phyloP scores from a whole-genome alignment of 306 rosid genomes.

The Erythrophleum fordii region DNA sequence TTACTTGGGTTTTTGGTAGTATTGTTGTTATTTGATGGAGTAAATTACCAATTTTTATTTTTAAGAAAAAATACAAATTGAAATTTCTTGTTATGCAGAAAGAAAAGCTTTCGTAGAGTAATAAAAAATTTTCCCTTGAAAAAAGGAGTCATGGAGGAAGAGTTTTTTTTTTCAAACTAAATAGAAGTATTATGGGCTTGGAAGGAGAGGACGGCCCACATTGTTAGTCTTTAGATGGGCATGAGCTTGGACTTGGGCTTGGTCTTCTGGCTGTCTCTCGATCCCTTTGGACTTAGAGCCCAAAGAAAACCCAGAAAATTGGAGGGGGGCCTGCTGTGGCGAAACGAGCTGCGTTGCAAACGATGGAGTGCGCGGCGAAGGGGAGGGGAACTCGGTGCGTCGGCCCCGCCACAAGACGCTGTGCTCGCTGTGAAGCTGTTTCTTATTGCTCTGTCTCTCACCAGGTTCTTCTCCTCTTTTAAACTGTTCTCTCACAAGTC shows the following conservation, averaged over 20 bases:
- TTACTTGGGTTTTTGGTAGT: no score
- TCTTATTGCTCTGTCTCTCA: constrained; percentile 84
- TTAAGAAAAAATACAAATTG: no score
- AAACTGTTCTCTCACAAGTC: neutral
- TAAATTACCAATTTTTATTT: no score
- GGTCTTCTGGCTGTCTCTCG: neutral
- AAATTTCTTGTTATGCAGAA: no score
- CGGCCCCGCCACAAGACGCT: constrained; percentile 61
- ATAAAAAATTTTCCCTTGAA: no score
- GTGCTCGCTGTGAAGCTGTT: constrained; percentile 83
- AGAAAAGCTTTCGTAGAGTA: no score
- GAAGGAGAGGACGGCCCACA: no score
- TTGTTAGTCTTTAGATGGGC: no score
- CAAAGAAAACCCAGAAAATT: neutral
- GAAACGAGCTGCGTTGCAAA: neutral
- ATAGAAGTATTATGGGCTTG: no score
- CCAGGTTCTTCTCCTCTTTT: constrained; percentile 52
- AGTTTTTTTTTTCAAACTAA: no score
- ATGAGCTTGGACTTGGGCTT: neutral
- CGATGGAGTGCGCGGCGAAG: constrained; percentile 87
- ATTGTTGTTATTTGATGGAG: no score
- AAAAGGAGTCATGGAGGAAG: no score
- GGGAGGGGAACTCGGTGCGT: constrained; percentile 70
- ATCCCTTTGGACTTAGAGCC: neutral
- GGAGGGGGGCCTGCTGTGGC: neutral